phyloP scores from a whole-genome alignment of 306 rosid genomes.

The Vicia sativa region DNA sequence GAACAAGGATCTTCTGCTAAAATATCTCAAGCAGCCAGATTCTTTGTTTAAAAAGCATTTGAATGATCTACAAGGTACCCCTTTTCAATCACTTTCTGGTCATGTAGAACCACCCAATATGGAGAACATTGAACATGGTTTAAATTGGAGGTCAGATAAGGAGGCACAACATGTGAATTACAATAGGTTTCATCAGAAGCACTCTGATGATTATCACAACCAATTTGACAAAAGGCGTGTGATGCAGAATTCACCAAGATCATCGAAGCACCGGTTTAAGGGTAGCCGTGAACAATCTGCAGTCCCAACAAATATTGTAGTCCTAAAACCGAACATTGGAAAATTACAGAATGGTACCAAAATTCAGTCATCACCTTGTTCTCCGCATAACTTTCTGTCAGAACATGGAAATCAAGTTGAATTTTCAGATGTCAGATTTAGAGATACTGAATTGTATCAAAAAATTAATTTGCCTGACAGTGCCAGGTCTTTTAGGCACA shows the following conservation, averaged over 20 bases:
- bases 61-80: constrained; percentile 62
- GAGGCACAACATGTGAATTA: constrained; percentile 45
- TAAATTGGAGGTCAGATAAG: constrained; percentile 51
- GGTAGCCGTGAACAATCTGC: constrained; percentile 48
- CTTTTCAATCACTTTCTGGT: constrained; percentile 54
- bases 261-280: constrained; percentile 50
- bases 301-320: constrained; percentile 80
- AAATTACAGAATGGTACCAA: constrained; percentile 55
- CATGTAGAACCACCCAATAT: constrained; percentile 46
- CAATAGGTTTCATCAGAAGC: constrained; percentile 55
- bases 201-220: constrained; percentile 43
- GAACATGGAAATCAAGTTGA: constrained; percentile 56
- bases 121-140: constrained; percentile 49
- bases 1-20: constrained; percentile 80
- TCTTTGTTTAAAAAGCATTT: constrained; percentile 87
- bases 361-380: constrained; percentile 56
- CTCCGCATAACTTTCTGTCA: constrained; percentile 55
- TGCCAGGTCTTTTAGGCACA: constrained; percentile 52
- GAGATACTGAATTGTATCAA: constrained; percentile 50
- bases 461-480: constrained; percentile 45
- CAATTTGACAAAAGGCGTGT: constrained; percentile 53
- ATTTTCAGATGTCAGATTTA: constrained; percentile 44
- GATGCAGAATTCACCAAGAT: constrained; percentile 47
- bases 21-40: constrained; percentile 82
- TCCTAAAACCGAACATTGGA: constrained; percentile 87